Evolutionary conservation across 2,329 filamentous ascomycete species (phyloP), one percentile per base, ranked within the genome.

Genomic region (Pseudogymnoascus sp.): DNA sequence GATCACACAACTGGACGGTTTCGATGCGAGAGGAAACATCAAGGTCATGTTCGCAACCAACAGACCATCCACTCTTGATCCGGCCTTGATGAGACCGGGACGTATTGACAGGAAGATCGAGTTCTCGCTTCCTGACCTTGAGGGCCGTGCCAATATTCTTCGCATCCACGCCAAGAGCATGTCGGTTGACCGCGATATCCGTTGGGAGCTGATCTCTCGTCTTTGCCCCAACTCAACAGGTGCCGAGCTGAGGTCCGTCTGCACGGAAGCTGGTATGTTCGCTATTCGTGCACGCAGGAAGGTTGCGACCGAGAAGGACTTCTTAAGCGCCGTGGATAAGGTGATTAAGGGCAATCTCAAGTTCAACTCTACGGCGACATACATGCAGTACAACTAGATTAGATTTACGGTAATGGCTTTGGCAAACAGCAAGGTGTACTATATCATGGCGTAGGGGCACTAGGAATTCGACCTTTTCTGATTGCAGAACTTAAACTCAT

Each of bases 21-120:
- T 97, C 79, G 93, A 97, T 72, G 90, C 91, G 57, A 84, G 93
- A 75, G 93, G 93, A 74, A 97, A 97, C 76, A 97, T 97, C 82
- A 97, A 97, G 78, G 93, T 97, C 76, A 97, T 97, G 93, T 97
- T 97, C 72, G 93, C 93, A 62, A 97, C 93, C 73, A 97, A 97
- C 82, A 83, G 93, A 74, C 93, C 93, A 2, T 96, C 91, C 3
- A 97, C 93, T 3, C 82, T 97, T 61, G 93, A 97, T 72, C 93
- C 93, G n/a, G 93, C 93, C 2, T 82, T 97, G 66, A 97, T 97
- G 91, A 84, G 93, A 78, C 93, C 93, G 9, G 93, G 93, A 33
- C 92, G 93, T 82, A 97, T 97, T 71, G 93, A 97, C 75, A 85
- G 94, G 71, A 99, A 99, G 83, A 99, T 99, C 70, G 94, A 99